phyloP scores from a whole-genome alignment of 176 grass and related monocot species.

The Oryza glaberrima region DNA sequence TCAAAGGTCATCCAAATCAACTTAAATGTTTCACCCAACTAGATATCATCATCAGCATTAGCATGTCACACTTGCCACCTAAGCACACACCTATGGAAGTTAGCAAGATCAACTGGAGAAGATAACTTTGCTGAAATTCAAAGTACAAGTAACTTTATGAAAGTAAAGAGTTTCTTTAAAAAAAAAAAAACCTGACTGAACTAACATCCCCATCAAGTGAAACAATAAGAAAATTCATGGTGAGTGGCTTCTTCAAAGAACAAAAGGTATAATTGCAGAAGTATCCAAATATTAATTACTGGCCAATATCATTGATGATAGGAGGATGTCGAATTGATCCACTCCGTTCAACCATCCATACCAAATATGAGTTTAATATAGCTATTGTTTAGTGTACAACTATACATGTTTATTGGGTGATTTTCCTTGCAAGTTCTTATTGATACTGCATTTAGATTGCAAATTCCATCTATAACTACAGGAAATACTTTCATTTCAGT shows the following conservation, averaged over 20 bases:
- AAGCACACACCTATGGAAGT: constrained; percentile 11
- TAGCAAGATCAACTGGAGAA: constrained; percentile 3
- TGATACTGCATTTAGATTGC: neutral
- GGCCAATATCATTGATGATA: neutral
- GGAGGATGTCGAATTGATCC: neutral
- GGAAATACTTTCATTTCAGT: neutral
- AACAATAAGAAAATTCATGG: neutral
- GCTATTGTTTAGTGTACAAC: neutral
- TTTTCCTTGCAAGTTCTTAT: neutral
- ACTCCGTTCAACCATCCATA: neutral
- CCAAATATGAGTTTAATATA: neutral
- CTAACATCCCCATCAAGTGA: neutral
- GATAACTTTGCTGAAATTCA: neutral
- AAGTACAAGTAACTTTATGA: neutral
- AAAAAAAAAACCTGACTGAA: neutral
- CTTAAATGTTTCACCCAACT: neutral
- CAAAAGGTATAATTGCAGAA: neutral
- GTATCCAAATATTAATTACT: neutral
- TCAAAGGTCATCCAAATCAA: constrained; percentile 14
- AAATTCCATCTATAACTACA: constrained; percentile 1
- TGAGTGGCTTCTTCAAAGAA: neutral
- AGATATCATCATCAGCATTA: constrained; percentile 20
- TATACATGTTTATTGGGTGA: neutral
- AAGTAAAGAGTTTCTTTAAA: neutral
- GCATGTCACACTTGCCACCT: neutral